A percentile compares a stretch with the other conserved stretches of the same genome.
Evolutionary conservation across 139 green algal genomes (phyloP).

Genomic region (Auxenochlorella protothecoides): DNA sequence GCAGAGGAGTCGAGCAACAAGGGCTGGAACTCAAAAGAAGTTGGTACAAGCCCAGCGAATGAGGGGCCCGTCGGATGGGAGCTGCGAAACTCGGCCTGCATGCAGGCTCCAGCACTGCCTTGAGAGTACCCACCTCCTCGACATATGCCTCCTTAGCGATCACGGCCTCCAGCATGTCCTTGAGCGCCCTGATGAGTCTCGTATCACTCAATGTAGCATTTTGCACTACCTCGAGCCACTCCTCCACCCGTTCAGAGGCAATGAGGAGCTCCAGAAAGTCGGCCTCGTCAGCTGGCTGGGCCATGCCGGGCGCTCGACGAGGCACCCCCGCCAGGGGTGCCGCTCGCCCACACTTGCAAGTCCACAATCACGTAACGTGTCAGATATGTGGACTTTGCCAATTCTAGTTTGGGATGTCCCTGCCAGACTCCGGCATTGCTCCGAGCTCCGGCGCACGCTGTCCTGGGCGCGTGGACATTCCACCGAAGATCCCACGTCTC

Average conservation of each 20-base stretch:
- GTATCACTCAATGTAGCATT: neutral
- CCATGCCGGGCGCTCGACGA: neutral
- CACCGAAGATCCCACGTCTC: no score
- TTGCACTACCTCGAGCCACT: conserved; percentile 36
- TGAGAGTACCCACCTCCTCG: conserved; percentile 8
- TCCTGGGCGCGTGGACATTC: no score
- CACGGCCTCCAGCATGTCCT: neutral
- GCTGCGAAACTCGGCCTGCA: no score
- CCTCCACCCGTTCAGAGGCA: conserved; percentile 36
- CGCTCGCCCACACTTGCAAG: neutral
- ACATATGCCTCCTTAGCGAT: conserved; percentile 3
- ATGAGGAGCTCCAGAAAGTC: conserved; percentile 52
- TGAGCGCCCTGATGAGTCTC: no score
- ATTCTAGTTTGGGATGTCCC: neutral
- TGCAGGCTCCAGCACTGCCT: no score
- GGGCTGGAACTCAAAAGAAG: no score
- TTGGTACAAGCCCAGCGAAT: no score
- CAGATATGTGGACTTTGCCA: neutral
- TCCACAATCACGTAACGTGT: neutral
- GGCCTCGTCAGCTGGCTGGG: conserved; percentile 9
- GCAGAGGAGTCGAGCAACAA: no score
- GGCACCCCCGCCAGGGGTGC: no score
- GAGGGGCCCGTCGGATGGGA: no score
- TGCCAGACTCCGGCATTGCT: no score
- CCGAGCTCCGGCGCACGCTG: no score